Base-by-base conservation (phyloP, 768 basidiomycete species). In the Sarcomyxa edulis region DNA sequence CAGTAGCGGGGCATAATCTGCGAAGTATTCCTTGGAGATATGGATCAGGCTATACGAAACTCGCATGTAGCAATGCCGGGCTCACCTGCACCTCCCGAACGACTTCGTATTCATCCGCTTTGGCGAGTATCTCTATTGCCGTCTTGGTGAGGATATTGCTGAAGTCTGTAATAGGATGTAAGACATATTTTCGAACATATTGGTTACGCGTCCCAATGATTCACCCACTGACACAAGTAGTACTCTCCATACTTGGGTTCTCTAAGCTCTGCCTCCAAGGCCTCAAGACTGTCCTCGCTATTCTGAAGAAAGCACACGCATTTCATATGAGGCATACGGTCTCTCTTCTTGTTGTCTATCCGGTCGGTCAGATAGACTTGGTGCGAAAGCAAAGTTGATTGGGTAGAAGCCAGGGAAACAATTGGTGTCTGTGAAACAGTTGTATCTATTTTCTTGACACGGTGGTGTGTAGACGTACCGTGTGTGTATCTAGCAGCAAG, bases 351-450 rank as follows among this genome's bases (percentile, higher is more conserved):
- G 69, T 98, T 98, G 69, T 98, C 96, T 54, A 99, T 90, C 39
- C 93, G 76, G 66, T 99, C 96, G 4, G 95, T 99, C 37, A 99
- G 76, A 64, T 99, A 99, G 29, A 98, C 90, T 56, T 99, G 94
- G 49, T 98, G 92, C 3, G 93, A 83, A 29, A 99, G 70, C 20
- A 99, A 72, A 7, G 82, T 84, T 2, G 93, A 92, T 56, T 98
- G 96, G 0, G 96, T 98, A 1, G 90, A 83, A 3, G 94, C 88
- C 12, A 97, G 71, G 3, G 94, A 97, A 5, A 99, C 84, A 44
- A 98, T 94, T 1, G 95, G 94, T 5, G 95, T 97, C 92, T 89
- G 46, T n/a, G 24, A 32, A 18, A 33, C 36, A 34, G 28, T 24
- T 37, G 14, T 48, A 41, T 25, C 28, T 29, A 31, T 25, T 31